phyloP scores from a whole-genome alignment of 2,329 filamentous ascomycete genomes.

The Tolypocladium album region DNA sequence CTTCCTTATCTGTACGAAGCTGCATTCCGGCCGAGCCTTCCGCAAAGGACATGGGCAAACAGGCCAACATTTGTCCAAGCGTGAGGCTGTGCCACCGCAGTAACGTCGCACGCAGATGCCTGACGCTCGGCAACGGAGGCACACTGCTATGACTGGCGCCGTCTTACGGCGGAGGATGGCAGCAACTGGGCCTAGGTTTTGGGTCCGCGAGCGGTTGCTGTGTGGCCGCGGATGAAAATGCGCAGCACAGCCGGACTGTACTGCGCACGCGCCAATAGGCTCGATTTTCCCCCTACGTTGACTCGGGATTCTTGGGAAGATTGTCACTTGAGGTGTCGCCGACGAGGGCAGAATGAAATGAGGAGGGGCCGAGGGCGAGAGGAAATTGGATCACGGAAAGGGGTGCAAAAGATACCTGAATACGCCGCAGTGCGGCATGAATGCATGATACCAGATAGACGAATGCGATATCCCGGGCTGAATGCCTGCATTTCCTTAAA shows the following conservation, averaged over 20 bases:
- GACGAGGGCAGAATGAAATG: not conserved
- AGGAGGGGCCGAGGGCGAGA: not conserved
- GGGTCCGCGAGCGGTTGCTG: not conserved
- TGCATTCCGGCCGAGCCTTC: not conserved
- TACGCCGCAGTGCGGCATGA: not conserved
- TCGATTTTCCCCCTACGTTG: too few relatives aligned
- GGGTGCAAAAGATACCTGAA: not conserved
- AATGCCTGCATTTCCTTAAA: not conserved
- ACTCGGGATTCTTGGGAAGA: not conserved
- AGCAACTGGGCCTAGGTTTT: not conserved
- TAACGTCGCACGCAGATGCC: not conserved
- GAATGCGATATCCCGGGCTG: not conserved
- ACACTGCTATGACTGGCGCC: not conserved
- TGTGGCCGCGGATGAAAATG: not conserved
- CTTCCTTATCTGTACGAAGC: not conserved
- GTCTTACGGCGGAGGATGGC: not conserved
- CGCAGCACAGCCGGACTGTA: not conserved
- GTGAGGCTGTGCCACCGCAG: not conserved
- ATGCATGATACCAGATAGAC: not conserved
- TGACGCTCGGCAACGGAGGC: not conserved
- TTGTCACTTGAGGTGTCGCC: not conserved
- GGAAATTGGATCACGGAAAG: not conserved
- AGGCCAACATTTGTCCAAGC: not conserved
- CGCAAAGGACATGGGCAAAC: not conserved
- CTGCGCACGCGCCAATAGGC: not conserved